These are phyloP conservation scores for Halophytophthora polymorphica DNA, from an alignment of 352 stramenopile genomes.

Conservation along the genomic window DNA sequence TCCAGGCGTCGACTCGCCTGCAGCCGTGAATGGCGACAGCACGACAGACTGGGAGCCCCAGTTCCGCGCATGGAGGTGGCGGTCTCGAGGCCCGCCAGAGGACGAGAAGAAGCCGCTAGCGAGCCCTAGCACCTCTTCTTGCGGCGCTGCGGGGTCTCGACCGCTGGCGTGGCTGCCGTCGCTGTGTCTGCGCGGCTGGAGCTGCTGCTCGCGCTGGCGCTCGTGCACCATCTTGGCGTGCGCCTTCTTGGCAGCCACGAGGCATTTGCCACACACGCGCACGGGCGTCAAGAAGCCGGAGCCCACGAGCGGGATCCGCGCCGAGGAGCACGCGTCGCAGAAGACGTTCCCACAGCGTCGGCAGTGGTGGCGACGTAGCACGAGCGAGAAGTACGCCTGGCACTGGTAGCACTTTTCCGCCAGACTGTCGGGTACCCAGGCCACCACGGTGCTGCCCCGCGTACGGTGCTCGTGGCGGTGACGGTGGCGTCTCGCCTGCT, in stretches of 20 bases:
- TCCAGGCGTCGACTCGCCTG: background rate
- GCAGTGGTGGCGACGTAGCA: conserved; percentile 85
- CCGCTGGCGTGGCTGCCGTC: conserved; percentile 8
- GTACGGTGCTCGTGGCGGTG: conserved; percentile 24
- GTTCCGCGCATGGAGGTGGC: background rate
- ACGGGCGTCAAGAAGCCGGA: conserved; percentile 70
- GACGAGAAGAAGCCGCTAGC: conserved; percentile 18
- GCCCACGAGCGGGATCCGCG: conserved; percentile 70
- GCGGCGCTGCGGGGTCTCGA: conserved; percentile 2
- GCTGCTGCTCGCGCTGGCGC: conserved; percentile 26
- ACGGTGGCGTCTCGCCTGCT: conserved; percentile 14
- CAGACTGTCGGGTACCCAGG: conserved; percentile 83
- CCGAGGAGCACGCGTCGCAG: conserved; percentile 83
- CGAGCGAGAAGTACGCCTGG: conserved; percentile 57
- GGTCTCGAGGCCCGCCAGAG: conserved; percentile 1
- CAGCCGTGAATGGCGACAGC: background rate
- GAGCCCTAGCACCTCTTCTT: conserved; percentile 6
- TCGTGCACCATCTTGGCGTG: conserved; percentile 72
- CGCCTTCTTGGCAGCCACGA: conserved; percentile 59
- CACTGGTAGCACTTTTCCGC: conserved; percentile 78
- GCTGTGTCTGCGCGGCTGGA: conserved; percentile 28
- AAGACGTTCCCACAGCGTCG: conserved; percentile 88
- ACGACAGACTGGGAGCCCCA: conserved; percentile 13
- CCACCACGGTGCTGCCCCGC: conserved; percentile 38
- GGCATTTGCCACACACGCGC: conserved; percentile 81